Percentiles rank a stretch among this genome's conserved stretches.
Conservation (phyloP, 129 eudicot species). For the Kitagawia praeruptora region DNA sequence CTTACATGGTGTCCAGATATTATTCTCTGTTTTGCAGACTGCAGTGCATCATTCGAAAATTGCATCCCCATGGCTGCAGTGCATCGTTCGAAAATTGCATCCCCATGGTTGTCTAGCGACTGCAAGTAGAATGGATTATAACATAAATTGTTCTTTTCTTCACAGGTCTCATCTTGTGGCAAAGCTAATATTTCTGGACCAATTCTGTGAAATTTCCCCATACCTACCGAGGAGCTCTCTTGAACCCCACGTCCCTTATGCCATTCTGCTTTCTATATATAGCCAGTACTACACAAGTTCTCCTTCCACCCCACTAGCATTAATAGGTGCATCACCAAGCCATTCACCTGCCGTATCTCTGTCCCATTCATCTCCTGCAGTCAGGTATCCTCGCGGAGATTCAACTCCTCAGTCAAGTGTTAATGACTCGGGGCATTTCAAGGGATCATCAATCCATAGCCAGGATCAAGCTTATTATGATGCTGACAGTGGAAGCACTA, state of each 20-base stretch:
- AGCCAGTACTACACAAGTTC: constrained; percentile 76
- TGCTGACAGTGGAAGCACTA: constrained; percentile 34
- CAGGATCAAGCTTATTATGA: constrained; percentile 49
- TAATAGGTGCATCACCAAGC: constrained; percentile 56
- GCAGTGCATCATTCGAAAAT: background rate
- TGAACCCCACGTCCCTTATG: constrained; percentile 69
- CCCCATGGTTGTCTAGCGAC: background rate
- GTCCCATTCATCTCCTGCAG: constrained; percentile 68
- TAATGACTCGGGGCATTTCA: constrained; percentile 65
- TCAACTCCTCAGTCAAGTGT: constrained; percentile 49
- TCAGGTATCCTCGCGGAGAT: constrained; percentile 55
- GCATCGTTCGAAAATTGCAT: background rate
- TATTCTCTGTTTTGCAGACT: background rate
- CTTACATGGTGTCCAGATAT: background rate
- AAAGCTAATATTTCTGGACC: constrained; percentile 86
- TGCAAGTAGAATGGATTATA: background rate
- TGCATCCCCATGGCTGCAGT: background rate
- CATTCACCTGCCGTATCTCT: constrained; percentile 81
- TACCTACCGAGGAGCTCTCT: constrained; percentile 73
- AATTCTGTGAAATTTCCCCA: constrained; percentile 76
- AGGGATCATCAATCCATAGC: constrained; percentile 53
- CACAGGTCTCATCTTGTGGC: constrained; percentile 82
- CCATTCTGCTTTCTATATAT: constrained; percentile 82
- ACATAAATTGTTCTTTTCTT: background rate
- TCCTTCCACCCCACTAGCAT: constrained; percentile 56